These are phyloP conservation scores for Tanacetum coccineum DNA, from an alignment of 129 eudicot genomes.

Conservation along the genomic window DNA sequence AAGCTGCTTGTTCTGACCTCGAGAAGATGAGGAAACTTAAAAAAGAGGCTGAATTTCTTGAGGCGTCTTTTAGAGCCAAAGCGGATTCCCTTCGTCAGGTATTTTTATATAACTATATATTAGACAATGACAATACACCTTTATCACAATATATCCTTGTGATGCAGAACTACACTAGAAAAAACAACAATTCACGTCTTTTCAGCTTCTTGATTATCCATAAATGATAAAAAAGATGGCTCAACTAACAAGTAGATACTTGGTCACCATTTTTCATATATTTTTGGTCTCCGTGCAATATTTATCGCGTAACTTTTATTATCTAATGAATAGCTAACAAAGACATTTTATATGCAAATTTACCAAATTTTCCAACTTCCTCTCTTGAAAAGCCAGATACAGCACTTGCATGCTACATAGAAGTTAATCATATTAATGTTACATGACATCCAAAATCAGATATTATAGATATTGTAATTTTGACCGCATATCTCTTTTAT, in stretches of 20 bases:
- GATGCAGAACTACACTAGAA: neutral
- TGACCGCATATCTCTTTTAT: constrained; percentile 9
- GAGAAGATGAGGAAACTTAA: constrained; percentile 89
- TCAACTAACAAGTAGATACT: constrained; percentile 4
- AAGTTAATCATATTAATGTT: too few species aligned
- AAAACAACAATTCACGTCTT: neutral
- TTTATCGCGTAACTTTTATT: neutral
- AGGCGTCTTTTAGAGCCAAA: constrained; percentile 95
- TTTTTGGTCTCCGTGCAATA: neutral
- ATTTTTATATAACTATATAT: constrained; percentile 6
- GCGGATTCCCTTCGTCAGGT: constrained; percentile 91
- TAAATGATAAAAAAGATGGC: neutral
- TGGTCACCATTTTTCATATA: neutral
- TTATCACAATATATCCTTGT: neutral
- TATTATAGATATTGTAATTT: constrained; percentile 11
- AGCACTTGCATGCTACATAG: neutral
- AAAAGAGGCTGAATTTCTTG: constrained; percentile 98
- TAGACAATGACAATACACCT: neutral
- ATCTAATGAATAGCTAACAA: neutral
- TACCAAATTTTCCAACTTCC: too few species aligned
- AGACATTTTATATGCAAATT: too few species aligned
- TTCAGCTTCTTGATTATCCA: constrained; percentile 4
- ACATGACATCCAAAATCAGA: constrained; percentile 2
- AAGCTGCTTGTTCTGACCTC: constrained; percentile 99
- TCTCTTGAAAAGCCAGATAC: neutral